Evolutionary conservation across 2,329 filamentous ascomycete genomes (phyloP).

Genomic region (Fusarium sp.): DNA sequence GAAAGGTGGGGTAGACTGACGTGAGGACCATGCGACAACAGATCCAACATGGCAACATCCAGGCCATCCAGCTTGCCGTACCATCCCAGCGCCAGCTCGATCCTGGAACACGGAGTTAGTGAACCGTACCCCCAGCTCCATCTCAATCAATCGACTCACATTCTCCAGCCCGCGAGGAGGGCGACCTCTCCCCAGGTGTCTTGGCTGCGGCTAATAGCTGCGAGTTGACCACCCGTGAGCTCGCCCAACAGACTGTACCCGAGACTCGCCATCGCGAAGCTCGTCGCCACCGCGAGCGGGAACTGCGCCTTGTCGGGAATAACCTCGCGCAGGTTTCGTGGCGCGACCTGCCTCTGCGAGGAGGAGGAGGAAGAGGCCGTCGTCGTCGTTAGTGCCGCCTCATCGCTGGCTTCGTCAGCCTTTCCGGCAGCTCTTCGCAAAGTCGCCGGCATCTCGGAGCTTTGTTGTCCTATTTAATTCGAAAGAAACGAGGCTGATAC

Average conservation of each 20-base stretch:
- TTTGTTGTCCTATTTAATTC: constrained; percentile 9
- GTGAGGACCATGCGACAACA: constrained; percentile 81
- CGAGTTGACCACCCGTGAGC: constrained; percentile 74
- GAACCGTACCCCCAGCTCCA: background rate
- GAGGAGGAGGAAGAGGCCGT: constrained; percentile 26
- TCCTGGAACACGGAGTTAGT: constrained; percentile 55
- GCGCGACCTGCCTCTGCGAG: constrained; percentile 16
- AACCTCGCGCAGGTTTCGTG: constrained; percentile 31
- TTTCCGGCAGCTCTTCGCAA: constrained; percentile 39
- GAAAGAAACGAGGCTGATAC: background rate
- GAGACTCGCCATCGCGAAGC: constrained; percentile 71
- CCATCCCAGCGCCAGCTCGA: constrained; percentile 81
- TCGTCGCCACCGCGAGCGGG: constrained; percentile 65
- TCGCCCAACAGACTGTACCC: constrained; percentile 73
- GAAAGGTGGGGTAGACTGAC: constrained; percentile 56
- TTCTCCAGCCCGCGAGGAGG: constrained; percentile 64
- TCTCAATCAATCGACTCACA: constrained; percentile 59
- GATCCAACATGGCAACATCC: constrained; percentile 73
- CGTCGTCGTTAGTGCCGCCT: constrained; percentile 29
- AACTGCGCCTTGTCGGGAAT: constrained; percentile 63
- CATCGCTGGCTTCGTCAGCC: constrained; percentile 29
- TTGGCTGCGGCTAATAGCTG: constrained; percentile 72
- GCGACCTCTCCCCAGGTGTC: constrained; percentile 73
- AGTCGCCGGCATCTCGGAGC: constrained; percentile 32
- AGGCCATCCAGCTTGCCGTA: constrained; percentile 78